Base-by-base conservation (phyloP, 1,139 yeast species). In the Meyerozyma guilliermondii region DNA sequence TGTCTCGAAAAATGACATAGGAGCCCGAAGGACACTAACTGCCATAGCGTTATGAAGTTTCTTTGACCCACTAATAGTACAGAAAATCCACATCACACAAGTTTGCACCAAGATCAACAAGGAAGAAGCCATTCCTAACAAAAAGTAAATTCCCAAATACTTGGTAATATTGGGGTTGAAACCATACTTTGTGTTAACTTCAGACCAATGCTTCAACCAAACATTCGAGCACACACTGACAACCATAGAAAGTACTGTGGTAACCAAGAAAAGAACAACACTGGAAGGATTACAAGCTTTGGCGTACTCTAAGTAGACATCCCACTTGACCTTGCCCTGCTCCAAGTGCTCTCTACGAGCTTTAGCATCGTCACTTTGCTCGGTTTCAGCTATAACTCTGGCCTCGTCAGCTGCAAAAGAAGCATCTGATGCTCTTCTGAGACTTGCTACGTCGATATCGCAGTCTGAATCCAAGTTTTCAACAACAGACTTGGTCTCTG, bases 191-290 rank as follows among this genome's bases (percentile, higher is more conserved):
- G 89, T 75, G 59, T 92, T 92, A 30, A 85, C 79, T 59, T 92
- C 98, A 8, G 98, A 88, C 98, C 98, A 94, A 60, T 88, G 91
- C 61, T 92, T 92, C 56, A 92, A 78, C 98, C 98, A 92, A 41
- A 92, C 77, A 58, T 83, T 88, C 37, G 91, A 64, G 16, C 49
- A 50, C 17, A 33, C 36, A 33, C 36, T 33, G 46, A 64, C 61
- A 9, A 39, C 30, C 16, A 55, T 58, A 28, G 20, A 24, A 23
- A 43, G 39, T 29, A 50, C 50, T 37, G 81, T 71, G 47, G 76
- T 70, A 36, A 64, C 46, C 44, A 87, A 57, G 57, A 83, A 81
- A 3, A 82, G 52, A 0, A 69, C 31, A 14, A 91, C 96, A 50
- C 80, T 81, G 41, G 59, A 63, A n/a, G 87, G 78, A 50, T 88